These are phyloP conservation scores for Bipolaris oryzae DNA, from an alignment of 2,329 filamentous ascomycete genomes.

Conservation along the genomic window DNA sequence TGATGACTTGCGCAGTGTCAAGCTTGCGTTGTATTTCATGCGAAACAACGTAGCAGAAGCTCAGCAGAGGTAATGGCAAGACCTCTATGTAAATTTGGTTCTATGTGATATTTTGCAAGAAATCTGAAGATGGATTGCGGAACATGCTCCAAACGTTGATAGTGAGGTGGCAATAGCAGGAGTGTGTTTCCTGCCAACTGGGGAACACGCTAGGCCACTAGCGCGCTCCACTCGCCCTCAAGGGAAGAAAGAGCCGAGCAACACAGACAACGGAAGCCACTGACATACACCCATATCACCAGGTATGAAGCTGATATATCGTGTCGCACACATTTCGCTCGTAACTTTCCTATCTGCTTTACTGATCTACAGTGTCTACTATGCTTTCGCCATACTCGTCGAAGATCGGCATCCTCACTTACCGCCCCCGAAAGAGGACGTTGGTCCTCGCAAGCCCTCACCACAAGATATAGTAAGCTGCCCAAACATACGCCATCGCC, in stretches of 20 bases:
- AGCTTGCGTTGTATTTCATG: not conserved
- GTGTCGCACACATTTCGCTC: constrained; percentile 8
- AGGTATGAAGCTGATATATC: constrained; percentile 9
- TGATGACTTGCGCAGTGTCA: not conserved
- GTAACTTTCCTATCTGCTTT: constrained; percentile 6
- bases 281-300: not conserved
- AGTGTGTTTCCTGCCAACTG: not conserved
- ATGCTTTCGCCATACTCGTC: constrained; percentile 8
- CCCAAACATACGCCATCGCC: not conserved
- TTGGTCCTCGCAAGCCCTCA: constrained; percentile 9
- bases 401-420: constrained; percentile 4
- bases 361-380: constrained; percentile 12
- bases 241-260: not conserved
- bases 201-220: constrained; percentile 3
- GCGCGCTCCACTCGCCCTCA: constrained; percentile 8
- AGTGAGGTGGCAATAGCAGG: not conserved
- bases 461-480: constrained; percentile 15
- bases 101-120: not conserved
- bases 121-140: not conserved
- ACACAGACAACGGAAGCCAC: not conserved
- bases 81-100: not conserved
- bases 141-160: not conserved
- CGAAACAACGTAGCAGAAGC: no score
- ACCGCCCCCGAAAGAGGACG: not conserved
- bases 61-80: no score